Evolutionary conservation across 495 filamentous ascomycete genomes (phyloP).

Genomic region (Xeromyces bisporus): DNA sequence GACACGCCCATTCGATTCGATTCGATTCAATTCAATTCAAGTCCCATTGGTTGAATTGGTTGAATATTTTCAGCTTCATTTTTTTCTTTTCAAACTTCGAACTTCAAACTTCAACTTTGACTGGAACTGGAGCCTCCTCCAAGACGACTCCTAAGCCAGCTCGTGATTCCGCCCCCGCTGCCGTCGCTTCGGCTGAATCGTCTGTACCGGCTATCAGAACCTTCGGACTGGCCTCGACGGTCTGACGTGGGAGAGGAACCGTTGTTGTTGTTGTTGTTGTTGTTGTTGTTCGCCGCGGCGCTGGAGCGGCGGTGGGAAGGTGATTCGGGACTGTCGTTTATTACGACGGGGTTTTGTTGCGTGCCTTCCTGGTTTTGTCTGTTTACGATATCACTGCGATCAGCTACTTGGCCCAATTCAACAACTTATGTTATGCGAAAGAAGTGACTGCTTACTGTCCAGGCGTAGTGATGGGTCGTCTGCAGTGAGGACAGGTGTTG

Average conservation of each 20-base stretch:
- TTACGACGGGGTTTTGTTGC: constrained; percentile 15
- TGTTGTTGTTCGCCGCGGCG: neutral
- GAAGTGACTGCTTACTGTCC: too few relatives aligned
- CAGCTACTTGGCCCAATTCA: constrained; percentile 1
- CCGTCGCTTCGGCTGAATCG: constrained; percentile 13
- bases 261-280: constrained; percentile 3
- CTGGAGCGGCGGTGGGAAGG: constrained; percentile 6
- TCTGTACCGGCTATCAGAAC: too few relatives aligned
- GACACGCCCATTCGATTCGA: too few relatives aligned
- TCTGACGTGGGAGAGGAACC: too few relatives aligned
- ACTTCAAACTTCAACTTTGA: too few relatives aligned
- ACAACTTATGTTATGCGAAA: too few relatives aligned
- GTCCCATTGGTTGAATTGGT: too few relatives aligned
- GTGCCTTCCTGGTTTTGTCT: constrained; percentile 12
- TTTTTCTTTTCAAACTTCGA: too few relatives aligned
- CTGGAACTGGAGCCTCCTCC: too few relatives aligned
- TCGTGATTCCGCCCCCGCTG: constrained; percentile 14
- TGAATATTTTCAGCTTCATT: too few relatives aligned
- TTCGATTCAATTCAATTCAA: too few relatives aligned
- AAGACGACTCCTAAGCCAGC: constrained; percentile 25
- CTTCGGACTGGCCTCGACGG: too few relatives aligned
- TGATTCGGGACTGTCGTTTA: constrained; percentile 13
- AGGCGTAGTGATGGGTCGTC: constrained; percentile 48
- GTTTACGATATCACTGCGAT: constrained; percentile 1
- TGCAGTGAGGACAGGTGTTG: constrained; percentile 81